These are phyloP conservation scores for Pyrus communis DNA, from an alignment of 306 rosid species.

Conservation along the genomic window DNA sequence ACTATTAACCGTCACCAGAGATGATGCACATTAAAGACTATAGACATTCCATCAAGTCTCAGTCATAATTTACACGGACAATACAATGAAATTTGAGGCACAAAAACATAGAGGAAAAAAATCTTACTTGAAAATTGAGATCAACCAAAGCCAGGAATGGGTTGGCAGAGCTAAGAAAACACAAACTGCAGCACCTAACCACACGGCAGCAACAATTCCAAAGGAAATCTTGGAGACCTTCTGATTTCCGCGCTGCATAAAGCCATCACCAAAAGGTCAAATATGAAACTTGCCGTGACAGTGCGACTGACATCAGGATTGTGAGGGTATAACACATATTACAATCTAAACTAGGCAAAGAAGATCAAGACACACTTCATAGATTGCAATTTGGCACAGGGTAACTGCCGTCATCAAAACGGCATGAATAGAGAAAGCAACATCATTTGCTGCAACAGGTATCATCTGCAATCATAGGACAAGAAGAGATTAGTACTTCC, in stretches of 20 bases:
- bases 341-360: neutral
- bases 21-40: neutral
- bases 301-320: slow-evolving; percentile 9
- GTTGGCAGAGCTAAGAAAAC: slow-evolving; percentile 60
- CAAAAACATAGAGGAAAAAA: neutral
- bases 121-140: slow-evolving; percentile 63
- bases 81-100: neutral
- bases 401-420: slow-evolving; percentile 58
- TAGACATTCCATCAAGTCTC: no score
- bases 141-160: slow-evolving; percentile 89
- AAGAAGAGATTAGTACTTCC: neutral
- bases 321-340: neutral
- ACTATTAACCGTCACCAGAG: neutral
- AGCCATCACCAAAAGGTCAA: neutral
- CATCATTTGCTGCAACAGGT: slow-evolving; percentile 85
- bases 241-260: slow-evolving; percentile 69
- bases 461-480: slow-evolving; percentile 59
- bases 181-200: slow-evolving; percentile 62
- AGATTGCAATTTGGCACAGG: slow-evolving; percentile 56
- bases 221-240: slow-evolving; percentile 50
- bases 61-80: neutral
- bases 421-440: slow-evolving; percentile 69
- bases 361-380: slow-evolving; percentile 41
- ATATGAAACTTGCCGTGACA: neutral
- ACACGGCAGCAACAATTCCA: slow-evolving; percentile 50